A percentile compares a stretch with the other conserved stretches of the same genome.
phyloP scores from a whole-genome alignment of 2,329 filamentous ascomycete species.

The Fusarium tjaetaba region DNA sequence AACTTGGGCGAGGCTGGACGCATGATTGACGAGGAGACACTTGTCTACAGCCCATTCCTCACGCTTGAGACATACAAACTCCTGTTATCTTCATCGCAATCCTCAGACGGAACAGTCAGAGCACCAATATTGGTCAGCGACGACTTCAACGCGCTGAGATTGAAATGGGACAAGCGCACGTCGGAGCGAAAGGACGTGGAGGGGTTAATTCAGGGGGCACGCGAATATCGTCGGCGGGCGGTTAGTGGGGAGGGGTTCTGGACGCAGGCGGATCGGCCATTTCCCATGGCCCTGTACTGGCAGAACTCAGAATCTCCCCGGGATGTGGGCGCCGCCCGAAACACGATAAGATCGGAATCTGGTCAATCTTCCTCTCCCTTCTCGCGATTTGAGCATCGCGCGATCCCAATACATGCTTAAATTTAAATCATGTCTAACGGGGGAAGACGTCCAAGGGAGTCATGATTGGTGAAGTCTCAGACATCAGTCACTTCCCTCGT shows the following conservation, averaged over 20 bases:
- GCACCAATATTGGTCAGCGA: slow-evolving; percentile 37
- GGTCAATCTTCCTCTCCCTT: not conserved
- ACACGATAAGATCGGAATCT: not conserved
- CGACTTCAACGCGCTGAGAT: slow-evolving; percentile 38
- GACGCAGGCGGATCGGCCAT: slow-evolving; percentile 29
- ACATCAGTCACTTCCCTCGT: not conserved
- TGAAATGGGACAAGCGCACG: slow-evolving; percentile 42
- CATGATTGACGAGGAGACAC: slow-evolving; percentile 34
- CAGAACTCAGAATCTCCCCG: slow-evolving; percentile 9
- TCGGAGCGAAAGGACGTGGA: slow-evolving; percentile 37
- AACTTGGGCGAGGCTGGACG: slow-evolving; percentile 35
- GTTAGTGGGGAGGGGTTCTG: slow-evolving; percentile 39
- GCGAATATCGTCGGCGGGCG: slow-evolving; percentile 33
- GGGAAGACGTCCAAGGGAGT: not conserved
- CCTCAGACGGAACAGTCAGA: not conserved
- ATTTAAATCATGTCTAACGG: not conserved
- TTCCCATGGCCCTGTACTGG: slow-evolving; percentile 40
- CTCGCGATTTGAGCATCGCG: not conserved
- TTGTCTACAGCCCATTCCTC: slow-evolving; percentile 42
- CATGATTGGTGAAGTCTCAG: not conserved
- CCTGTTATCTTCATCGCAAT: slow-evolving; percentile 11
- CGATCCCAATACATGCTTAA: slow-evolving; percentile 23
- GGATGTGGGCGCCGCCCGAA: not conserved
- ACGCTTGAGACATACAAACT: slow-evolving; percentile 37
- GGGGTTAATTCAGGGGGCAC: slow-evolving; percentile 26